Evolutionary conservation across 2,329 filamentous ascomycete genomes (phyloP).

Genomic region (Diaporthe australafricana): DNA sequence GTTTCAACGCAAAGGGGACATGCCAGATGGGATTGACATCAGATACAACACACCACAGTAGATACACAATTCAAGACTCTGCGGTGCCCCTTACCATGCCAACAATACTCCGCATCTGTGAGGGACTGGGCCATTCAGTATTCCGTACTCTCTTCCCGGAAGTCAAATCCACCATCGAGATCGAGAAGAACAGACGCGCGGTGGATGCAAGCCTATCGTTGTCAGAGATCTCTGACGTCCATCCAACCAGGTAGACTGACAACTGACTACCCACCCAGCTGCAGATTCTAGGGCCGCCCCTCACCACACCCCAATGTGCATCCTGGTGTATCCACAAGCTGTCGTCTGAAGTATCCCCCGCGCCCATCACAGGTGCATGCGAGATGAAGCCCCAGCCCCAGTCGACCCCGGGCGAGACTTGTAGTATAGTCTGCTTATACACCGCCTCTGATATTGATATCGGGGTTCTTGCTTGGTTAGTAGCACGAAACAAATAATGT

Average conservation of each 20-base stretch:
- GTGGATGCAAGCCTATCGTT: neutral
- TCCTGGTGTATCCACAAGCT: conserved; percentile 19
- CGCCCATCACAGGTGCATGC: conserved; percentile 5
- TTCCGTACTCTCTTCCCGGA: neutral
- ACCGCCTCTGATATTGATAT: conserved; percentile 23
- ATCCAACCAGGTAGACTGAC: neutral
- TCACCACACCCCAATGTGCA: neutral
- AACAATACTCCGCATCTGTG: conserved; percentile 10
- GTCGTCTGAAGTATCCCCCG: conserved; percentile 16
- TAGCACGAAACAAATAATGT: conserved; percentile 19
- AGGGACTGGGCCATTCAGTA: neutral
- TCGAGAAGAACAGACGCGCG: conserved; percentile 18
- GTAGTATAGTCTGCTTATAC: conserved; percentile 5
- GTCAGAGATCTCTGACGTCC: neutral
- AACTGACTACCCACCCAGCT: neutral
- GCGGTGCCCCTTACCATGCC: neutral
- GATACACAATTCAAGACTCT: neutral
- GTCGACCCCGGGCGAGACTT: conserved; percentile 12
- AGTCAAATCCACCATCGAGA: conserved; percentile 23
- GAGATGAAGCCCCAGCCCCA: conserved; percentile 13
- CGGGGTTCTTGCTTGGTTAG: neutral
- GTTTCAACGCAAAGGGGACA: neutral
- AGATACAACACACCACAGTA: neutral
- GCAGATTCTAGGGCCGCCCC: conserved; percentile 2
- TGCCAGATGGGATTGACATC: conserved; percentile 5